phyloP scores from a whole-genome alignment of 75 land plant genomes.

The Cryptomeria japonica region DNA sequence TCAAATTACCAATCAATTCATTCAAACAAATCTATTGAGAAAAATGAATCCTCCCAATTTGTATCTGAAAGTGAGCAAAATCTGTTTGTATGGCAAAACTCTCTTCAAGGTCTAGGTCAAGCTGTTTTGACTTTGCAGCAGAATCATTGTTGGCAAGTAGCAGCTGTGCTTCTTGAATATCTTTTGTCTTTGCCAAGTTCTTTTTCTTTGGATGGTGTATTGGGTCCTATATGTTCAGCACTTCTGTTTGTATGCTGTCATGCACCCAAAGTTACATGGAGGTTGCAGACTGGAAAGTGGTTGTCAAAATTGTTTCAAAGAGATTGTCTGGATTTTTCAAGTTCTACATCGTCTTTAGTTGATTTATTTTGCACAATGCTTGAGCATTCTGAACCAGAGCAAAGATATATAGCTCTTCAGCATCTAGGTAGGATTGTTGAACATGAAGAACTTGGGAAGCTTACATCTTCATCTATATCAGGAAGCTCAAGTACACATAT shows the following conservation, averaged over 20 bases:
- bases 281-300: conserved; percentile 71
- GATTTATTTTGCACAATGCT: conserved; percentile 67
- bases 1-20: conserved; percentile 6
- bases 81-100: conserved; percentile 22
- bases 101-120: conserved; percentile 49
- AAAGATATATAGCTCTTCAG: conserved; percentile 58
- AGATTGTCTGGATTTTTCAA: conserved; percentile 20
- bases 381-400: conserved; percentile 89
- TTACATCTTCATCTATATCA: conserved; percentile 8
- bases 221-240: conserved; percentile 43
- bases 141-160: conserved; percentile 82
- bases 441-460: conserved; percentile 23
- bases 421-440: conserved; percentile 52
- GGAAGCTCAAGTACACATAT: not conserved
- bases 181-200: conserved; percentile 50
- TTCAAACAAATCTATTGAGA: conserved; percentile 11
- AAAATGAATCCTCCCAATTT: conserved; percentile 2
- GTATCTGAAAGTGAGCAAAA: conserved; percentile 15
- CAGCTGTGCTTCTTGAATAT: conserved; percentile 67
- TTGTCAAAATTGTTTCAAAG: conserved; percentile 47
- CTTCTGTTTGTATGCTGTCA: conserved; percentile 47
- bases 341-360: conserved; percentile 30
- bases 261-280: conserved; percentile 80
- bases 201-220: conserved; percentile 29
- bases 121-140: conserved; percentile 36